Conservation (phyloP, 2,329 filamentous ascomycete genomes). For the Trichoderma semiorbis region DNA sequence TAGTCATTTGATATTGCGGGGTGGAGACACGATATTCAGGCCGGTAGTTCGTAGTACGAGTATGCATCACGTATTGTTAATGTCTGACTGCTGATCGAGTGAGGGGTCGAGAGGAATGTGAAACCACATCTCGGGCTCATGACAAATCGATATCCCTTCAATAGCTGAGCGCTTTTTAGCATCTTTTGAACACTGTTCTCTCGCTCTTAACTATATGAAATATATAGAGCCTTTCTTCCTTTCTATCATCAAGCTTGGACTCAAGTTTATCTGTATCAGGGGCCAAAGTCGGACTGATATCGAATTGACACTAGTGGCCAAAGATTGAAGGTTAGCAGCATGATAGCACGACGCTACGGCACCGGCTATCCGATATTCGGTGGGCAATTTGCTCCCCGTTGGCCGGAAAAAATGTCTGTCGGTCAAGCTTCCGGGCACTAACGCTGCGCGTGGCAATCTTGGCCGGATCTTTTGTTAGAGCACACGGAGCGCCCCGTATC, state of each 20-base stretch:
- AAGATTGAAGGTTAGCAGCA: not conserved
- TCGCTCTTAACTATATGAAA: not conserved
- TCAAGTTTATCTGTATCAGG: not conserved
- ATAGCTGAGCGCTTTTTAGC: not conserved
- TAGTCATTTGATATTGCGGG: constrained; percentile 1
- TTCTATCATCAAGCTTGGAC: not conserved
- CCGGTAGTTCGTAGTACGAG: not conserved
- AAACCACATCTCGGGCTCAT: not conserved
- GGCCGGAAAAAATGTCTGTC: not conserved
- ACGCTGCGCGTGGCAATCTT: constrained; percentile 1
- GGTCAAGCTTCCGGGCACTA: constrained; percentile 14
- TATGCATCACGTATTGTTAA: not conserved
- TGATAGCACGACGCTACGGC: constrained; percentile 9
- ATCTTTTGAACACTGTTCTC: not conserved
- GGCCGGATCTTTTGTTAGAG: constrained; percentile 2
- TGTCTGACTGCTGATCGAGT: not conserved
- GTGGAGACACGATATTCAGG: not conserved
- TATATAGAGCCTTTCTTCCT: not conserved
- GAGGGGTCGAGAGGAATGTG: not conserved
- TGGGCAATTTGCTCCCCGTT: not conserved
- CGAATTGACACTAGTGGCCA: not conserved
- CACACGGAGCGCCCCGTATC: not conserved
- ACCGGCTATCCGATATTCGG: constrained; percentile 7
- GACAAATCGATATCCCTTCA: not conserved
- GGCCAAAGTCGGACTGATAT: not conserved